Evolutionary conservation across 352 stramenopile species (phyloP).

Genomic region (Peronosclerospora sorghi): DNA sequence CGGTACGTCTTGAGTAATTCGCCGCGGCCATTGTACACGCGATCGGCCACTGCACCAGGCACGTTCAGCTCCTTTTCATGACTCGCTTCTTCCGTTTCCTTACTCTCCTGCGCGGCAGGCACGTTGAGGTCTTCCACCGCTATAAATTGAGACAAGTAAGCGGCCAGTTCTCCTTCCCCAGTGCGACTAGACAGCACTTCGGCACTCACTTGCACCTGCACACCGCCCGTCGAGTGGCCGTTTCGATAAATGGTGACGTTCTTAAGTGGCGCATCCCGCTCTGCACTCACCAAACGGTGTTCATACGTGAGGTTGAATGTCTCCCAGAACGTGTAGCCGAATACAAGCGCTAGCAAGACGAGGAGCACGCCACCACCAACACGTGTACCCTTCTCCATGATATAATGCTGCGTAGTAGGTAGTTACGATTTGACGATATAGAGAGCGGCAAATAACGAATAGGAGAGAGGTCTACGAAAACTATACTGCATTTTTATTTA

Average conservation of each 20-base stretch:
- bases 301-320: constrained; percentile 56
- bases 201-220: constrained; percentile 55
- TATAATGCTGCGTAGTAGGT: background rate
- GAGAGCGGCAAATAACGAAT: background rate
- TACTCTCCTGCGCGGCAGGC: constrained; percentile 6
- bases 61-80: constrained; percentile 20
- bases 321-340: constrained; percentile 48
- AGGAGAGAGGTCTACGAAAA: background rate
- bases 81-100: constrained; percentile 1
- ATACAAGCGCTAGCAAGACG: constrained; percentile 23
- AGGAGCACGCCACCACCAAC: constrained; percentile 31
- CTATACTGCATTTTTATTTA: background rate
- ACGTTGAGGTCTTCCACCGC: constrained; percentile 42
- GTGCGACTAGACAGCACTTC: constrained; percentile 42
- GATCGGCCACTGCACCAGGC: constrained; percentile 36
- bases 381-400: constrained; percentile 44
- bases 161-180: constrained; percentile 39
- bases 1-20: constrained; percentile 37
- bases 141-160: constrained; percentile 77
- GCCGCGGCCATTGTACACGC: constrained; percentile 62
- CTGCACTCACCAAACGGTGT: constrained; percentile 36
- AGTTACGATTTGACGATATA: too few relatives aligned
- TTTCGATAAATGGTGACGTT: constrained; percentile 73
- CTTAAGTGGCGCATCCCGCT: constrained; percentile 30
- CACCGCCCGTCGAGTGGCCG: constrained; percentile 61